phyloP scores from a whole-genome alignment of 768 basidiomycete genomes.

The Tulasnella calospora region DNA sequence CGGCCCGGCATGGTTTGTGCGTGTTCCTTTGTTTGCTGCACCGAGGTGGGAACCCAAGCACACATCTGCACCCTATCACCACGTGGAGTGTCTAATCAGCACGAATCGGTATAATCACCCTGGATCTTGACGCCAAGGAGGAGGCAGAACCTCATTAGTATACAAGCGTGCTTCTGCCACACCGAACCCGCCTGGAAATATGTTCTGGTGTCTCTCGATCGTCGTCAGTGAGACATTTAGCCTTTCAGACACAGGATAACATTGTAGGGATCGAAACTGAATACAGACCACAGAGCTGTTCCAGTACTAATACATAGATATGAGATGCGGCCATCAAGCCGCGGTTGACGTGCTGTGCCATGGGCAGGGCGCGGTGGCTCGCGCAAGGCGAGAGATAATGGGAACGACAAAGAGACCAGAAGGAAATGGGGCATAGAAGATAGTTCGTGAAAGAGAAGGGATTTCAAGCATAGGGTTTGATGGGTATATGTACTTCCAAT shows the following conservation, averaged over 20 bases:
- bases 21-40: too few relatives aligned
- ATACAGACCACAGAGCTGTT: neutral
- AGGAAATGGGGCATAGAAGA: neutral
- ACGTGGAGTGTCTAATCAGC: too few relatives aligned
- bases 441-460: neutral
- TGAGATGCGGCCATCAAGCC: neutral
- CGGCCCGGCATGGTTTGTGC: too few relatives aligned
- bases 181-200: too few relatives aligned
- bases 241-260: neutral
- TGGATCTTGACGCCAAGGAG: too few relatives aligned
- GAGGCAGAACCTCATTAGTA: too few relatives aligned
- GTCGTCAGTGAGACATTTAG: neutral
- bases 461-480: neutral
- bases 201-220: too few relatives aligned
- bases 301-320: neutral
- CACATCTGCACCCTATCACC: too few relatives aligned
- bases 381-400: neutral
- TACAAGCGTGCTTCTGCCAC: too few relatives aligned
- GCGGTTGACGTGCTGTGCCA: neutral
- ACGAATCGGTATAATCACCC: too few relatives aligned
- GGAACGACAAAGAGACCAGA: neutral
- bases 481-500: neutral
- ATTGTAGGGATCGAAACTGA: neutral
- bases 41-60: too few relatives aligned
- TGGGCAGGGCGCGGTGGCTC: neutral